A percentile compares a stretch with the other conserved stretches of the same genome.
Conservation (phyloP, 2,329 filamentous ascomycete genomes). For the Ophiocordyceps camponoti-leonardi region DNA sequence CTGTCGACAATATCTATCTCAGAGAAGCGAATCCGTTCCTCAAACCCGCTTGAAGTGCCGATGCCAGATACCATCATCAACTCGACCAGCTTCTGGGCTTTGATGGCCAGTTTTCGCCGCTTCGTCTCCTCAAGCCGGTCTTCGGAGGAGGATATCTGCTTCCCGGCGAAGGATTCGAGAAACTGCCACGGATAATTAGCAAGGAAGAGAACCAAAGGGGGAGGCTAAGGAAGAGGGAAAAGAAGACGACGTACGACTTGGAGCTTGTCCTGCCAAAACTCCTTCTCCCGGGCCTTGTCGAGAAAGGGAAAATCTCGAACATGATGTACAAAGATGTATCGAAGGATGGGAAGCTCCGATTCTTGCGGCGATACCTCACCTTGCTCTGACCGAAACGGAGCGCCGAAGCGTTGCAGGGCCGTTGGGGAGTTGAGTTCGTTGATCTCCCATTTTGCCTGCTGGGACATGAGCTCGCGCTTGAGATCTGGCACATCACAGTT, state of each 20-base stretch:
- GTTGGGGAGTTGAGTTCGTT: constrained; percentile 87
- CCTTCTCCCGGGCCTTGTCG: constrained; percentile 92
- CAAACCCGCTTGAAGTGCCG: constrained; percentile 87
- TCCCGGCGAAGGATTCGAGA: constrained; percentile 89
- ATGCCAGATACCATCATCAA: constrained; percentile 99
- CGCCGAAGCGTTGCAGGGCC: constrained; percentile 84
- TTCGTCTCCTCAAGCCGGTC: constrained; percentile 94
- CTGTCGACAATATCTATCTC: constrained; percentile 95
- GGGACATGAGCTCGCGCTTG: constrained; percentile 83
- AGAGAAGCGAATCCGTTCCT: constrained; percentile 90
- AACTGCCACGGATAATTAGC: constrained; percentile 38
- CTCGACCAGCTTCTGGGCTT: constrained; percentile 91
- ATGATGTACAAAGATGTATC: constrained; percentile 97
- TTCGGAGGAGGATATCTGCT: constrained; percentile 92
- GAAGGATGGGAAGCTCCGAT: constrained; percentile 80
- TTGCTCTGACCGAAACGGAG: constrained; percentile 81
- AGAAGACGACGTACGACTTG: constrained; percentile 53
- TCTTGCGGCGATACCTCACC: constrained; percentile 88
- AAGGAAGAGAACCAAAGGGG: neutral
- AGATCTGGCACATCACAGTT: constrained; percentile 43
- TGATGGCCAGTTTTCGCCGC: constrained; percentile 74
- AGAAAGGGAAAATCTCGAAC: constrained; percentile 95
- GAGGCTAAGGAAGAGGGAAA: neutral
- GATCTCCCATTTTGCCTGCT: constrained; percentile 83
- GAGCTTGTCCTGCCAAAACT: constrained; percentile 98